Conservation (phyloP, 2,329 filamentous ascomycete genomes). For the Alternaria alternata region DNA sequence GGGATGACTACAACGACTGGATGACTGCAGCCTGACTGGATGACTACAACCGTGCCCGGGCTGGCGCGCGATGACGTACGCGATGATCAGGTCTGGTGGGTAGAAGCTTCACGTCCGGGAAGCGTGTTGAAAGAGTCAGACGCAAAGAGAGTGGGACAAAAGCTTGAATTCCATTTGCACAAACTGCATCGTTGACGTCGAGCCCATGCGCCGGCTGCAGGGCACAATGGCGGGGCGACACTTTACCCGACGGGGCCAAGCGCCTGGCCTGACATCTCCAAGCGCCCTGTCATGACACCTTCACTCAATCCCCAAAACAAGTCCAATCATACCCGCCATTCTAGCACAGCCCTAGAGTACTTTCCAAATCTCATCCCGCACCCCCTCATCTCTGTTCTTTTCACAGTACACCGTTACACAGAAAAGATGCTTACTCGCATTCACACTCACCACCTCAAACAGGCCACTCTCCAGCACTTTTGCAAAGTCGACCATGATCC, state of each 20-base stretch:
- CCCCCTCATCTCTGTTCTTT: neutral
- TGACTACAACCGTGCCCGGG: neutral
- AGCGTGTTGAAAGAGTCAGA: neutral
- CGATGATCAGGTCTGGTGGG: neutral
- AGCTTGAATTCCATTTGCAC: neutral
- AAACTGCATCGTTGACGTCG: conserved; percentile 4
- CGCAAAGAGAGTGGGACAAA: neutral
- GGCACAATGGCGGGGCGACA: neutral
- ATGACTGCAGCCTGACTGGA: neutral
- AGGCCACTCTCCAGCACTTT: conserved; percentile 7
- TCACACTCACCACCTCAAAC: conserved; percentile 11
- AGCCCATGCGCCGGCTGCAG: neutral
- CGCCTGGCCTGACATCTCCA: neutral
- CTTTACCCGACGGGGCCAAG: conserved; percentile 3
- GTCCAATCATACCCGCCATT: too few species aligned
- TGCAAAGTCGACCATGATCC: conserved; percentile 14
- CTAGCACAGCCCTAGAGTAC: too few species aligned
- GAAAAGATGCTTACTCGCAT: conserved; percentile 17
- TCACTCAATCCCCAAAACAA: neutral
- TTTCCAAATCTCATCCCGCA: neutral
- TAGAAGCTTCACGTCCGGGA: neutral
- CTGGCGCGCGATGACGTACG: neutral
- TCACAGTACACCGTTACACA: conserved; percentile 8
- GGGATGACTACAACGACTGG: neutral
- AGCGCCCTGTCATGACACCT: neutral